phyloP scores from a whole-genome alignment of 352 stramenopile species.

The Phytophthora sojae region DNA sequence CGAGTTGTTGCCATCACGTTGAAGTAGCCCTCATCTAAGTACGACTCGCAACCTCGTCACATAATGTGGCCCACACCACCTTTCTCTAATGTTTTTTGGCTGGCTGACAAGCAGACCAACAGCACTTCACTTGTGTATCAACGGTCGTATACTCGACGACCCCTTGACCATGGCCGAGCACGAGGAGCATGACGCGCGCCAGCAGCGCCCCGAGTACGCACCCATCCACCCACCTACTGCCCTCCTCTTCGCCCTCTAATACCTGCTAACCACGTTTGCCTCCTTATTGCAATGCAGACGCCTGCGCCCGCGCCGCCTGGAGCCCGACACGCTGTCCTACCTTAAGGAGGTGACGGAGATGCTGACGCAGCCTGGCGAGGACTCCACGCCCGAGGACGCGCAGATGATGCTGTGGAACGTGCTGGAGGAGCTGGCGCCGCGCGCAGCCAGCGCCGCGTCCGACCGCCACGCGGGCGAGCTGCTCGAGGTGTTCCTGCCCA shows the following conservation, averaged over 20 bases:
- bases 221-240: not conserved
- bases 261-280: no score
- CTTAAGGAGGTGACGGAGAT: constrained; percentile 86
- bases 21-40: no score
- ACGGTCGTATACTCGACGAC: not conserved
- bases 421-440: constrained; percentile 78
- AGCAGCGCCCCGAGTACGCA: constrained; percentile 42
- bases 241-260: not conserved
- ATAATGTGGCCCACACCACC: not conserved
- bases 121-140: constrained; percentile 16
- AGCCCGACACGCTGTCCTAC: constrained; percentile 84
- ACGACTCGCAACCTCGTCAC: constrained; percentile 34
- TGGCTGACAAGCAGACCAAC: constrained; percentile 2
- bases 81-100: not conserved
- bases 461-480: constrained; percentile 79
- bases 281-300: constrained; percentile 43
- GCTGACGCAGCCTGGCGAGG: constrained; percentile 59
- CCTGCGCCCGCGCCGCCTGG: constrained; percentile 73
- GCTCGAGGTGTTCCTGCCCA: constrained; percentile 74
- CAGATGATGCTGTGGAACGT: constrained; percentile 84
- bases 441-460: constrained; percentile 74
- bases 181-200: constrained; percentile 19
- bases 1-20: no score
- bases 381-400: constrained; percentile 63
- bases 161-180: constrained; percentile 22